These are phyloP conservation scores for Taxillus chinensis DNA, from an alignment of 164 flowering plant species.

Conservation along the genomic window DNA sequence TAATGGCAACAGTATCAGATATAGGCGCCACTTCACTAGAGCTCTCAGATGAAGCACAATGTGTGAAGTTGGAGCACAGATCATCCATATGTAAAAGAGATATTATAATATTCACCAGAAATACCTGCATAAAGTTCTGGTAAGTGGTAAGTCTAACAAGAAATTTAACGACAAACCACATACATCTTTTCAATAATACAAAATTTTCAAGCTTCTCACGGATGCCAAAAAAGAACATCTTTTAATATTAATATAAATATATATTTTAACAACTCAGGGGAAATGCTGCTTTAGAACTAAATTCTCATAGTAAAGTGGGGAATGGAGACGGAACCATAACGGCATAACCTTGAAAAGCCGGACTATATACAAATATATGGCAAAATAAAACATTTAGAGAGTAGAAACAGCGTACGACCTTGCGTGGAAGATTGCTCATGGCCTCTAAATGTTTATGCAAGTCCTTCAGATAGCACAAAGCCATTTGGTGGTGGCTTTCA, in stretches of 20 bases:
- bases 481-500: slow-evolving; percentile 29
- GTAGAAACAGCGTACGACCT: slow-evolving; percentile 34
- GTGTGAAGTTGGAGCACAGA: slow-evolving; percentile 35
- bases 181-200: not conserved
- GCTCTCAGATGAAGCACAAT: slow-evolving; percentile 26
- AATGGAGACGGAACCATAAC: too few species aligned
- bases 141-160: not conserved
- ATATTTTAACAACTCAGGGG: too few species aligned
- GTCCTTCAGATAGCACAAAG: slow-evolving; percentile 51
- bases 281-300: too few species aligned
- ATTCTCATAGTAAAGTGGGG: too few species aligned
- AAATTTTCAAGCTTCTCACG: too few species aligned
- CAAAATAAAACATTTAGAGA: not conserved
- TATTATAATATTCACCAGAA: slow-evolving; percentile 73
- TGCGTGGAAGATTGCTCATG: slow-evolving; percentile 62
- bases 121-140: slow-evolving; percentile 43
- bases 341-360: slow-evolving; percentile 4
- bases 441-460: slow-evolving; percentile 70
- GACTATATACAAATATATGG: not conserved
- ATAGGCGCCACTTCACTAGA: slow-evolving; percentile 18
- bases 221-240: too few species aligned
- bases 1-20: slow-evolving; percentile 17
- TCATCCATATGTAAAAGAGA: slow-evolving; percentile 84
- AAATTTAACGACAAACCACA: not conserved
- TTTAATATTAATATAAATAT: too few species aligned